Evolutionary conservation across 192 early-diverging fungal species (phyloP), one percentile per base, ranked within the genome.

Genomic region (Gonapodya prolifera): DNA sequence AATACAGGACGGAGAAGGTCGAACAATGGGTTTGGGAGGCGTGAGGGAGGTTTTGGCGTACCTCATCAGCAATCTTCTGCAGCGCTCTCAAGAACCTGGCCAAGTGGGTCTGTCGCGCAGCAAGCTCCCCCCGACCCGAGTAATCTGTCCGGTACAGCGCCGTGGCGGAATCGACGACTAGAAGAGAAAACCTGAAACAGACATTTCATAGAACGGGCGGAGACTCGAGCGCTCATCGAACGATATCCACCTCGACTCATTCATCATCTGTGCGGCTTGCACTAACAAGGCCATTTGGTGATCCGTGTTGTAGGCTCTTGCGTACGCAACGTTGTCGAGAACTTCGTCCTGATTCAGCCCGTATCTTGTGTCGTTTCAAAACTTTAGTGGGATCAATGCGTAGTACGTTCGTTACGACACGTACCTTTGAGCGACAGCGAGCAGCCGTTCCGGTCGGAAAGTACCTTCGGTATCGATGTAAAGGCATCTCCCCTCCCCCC

Each of bases 401-500:
- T 32, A 75, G 0, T 1, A 8, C 76, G 30, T 8, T 75, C 30
- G 2, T 78, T 78, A 8, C 32, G 0, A 76, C 2, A 30, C 76
- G 34, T 90, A 97, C 81, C 95, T 83, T 84, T 94, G 90, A 2
- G 95, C 91, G 35, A 95, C 90, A 2, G 94, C 84, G 16, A 95
- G 85, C 30, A 98, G 81, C 36, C 97, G 87, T 79, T 93, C 93
- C 0, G 97, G 96, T 61, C 97, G 91, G 83, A 99, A 99, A 0
- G 95, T 99, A 70, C 95, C 94, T 83, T 99, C 97, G 0, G 95
- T 97, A 80, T 99, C 97, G 75, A 99, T 95, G 80, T 96, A 99
- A 77, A 99, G 80, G 71, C 95, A 97, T 78, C 93, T 95, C 69
- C 97, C 97, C 83, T 94, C 94, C 1, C 91, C 97, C 1, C 97